Conservation (phyloP, 768 basidiomycete genomes). For the Ramaria rubella region DNA sequence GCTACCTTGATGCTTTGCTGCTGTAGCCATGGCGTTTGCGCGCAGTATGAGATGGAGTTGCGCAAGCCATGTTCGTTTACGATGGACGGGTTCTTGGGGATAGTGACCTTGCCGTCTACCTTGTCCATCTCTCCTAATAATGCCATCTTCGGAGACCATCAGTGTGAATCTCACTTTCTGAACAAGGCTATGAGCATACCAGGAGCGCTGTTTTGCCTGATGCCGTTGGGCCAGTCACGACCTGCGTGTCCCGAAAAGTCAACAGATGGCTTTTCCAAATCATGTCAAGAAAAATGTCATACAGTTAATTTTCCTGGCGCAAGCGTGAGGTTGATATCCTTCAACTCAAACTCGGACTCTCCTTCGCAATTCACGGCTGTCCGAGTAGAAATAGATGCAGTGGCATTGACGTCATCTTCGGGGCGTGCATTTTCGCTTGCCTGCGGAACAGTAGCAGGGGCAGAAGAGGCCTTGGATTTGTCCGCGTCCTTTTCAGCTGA, state of each 20-base stretch:
- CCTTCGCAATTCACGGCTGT: background rate
- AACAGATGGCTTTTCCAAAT: background rate
- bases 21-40: constrained; percentile 65
- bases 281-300: background rate
- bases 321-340: constrained; percentile 30
- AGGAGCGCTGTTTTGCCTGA: constrained; percentile 28
- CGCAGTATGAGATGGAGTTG: constrained; percentile 58
- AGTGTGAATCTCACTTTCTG: background rate
- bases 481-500: background rate
- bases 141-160: background rate
- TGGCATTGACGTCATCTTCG: background rate
- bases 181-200: background rate
- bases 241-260: constrained; percentile 12
- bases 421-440: background rate
- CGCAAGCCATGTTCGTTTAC: constrained; percentile 28
- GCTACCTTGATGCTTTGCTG: constrained; percentile 60
- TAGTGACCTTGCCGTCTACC: constrained; percentile 11
- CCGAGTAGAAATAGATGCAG: background rate
- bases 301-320: constrained; percentile 28
- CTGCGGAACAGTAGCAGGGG: background rate
- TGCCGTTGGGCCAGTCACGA: constrained; percentile 31
- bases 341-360: constrained; percentile 22
- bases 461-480: background rate
- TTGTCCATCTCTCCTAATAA: constrained; percentile 21
- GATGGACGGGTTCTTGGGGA: constrained; percentile 22